Conservation (phyloP, 1,139 yeast genomes). For the Magnusiomyces sp. region DNA sequence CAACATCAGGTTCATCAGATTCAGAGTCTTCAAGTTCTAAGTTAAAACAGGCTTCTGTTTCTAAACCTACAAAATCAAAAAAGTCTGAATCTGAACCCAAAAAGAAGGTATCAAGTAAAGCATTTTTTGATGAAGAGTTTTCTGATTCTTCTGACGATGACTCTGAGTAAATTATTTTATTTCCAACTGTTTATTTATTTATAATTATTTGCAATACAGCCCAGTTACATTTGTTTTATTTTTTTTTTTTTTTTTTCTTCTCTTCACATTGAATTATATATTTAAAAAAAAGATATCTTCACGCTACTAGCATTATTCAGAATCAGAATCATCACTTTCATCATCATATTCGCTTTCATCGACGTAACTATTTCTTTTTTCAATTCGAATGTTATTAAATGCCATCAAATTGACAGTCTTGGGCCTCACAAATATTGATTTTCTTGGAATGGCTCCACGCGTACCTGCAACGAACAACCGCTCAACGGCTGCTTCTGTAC, state of each 20-base stretch:
- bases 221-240: background rate
- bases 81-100: too few relatives aligned
- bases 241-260: too few relatives aligned
- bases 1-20: too few relatives aligned
- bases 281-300: too few relatives aligned
- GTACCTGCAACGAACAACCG: constrained; percentile 26
- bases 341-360: background rate
- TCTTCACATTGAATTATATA: too few relatives aligned
- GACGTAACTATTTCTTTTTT: background rate
- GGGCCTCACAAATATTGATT: constrained; percentile 35
- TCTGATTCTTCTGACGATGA: too few relatives aligned
- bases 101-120: too few relatives aligned
- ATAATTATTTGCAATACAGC: background rate
- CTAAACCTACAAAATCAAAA: background rate
- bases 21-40: too few relatives aligned
- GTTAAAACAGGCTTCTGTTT: background rate
- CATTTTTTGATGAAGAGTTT: too few relatives aligned
- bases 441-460: constrained; percentile 29
- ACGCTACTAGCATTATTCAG: background rate
- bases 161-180: too few relatives aligned
- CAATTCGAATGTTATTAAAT: constrained; percentile 17
- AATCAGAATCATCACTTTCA: background rate
- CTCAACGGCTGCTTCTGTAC: constrained; percentile 23
- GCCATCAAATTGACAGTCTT: constrained; percentile 41
- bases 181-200: background rate